Evolutionary conservation across 2,329 filamentous ascomycete species (phyloP), one percentile per base, ranked within the genome.

Genomic region (Beauveria medogensis): DNA sequence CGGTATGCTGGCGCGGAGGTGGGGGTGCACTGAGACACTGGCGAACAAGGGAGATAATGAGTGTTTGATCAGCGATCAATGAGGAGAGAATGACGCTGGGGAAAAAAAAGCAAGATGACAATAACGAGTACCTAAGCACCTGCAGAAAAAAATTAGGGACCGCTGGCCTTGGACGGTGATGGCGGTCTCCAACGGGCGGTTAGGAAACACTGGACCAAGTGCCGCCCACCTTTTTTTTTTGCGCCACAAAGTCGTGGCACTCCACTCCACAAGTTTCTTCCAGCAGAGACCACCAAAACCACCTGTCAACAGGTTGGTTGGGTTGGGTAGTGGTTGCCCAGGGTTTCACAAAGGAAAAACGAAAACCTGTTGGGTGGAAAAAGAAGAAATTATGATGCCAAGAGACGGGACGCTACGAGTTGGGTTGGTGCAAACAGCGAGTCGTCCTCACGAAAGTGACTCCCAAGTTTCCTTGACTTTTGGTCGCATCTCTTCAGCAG

Each of bases 241-340:
- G 56, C 48, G 48, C 47, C 47, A 52, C 56, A 37, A 16, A 52
- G 22, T 59, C 26, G 46, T 59, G 48, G 28, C 12, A 37, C 34
- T 37, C 56, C 37, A 44, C 56, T 59, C 48, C 48, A 59, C 48
- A 44, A 46, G 16, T 59, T 59, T 22, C 46, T 51, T 40, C 46
- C 53, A 34, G 43, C 55, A 28, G 44, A 34, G 22, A n/a, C 54
- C 16, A 26, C 22, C 22, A 26, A 26, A 26, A 28, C 7, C 26
- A 44, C 30, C 12, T 28, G 55, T 48, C 28, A 18, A 40, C 22
- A 50, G 10, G 34, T 37, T 14, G 34, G 34, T 12, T 10, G 10
- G 34, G 34, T 12, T 10, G 10, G 34, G 5, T 37, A 10, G 34
- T 37, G 34, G 34, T 37, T 37, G 34, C 55, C 55, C 55, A 58